phyloP scores from a whole-genome alignment of 495 filamentous ascomycete genomes.

The Amniculicola lignicola region DNA sequence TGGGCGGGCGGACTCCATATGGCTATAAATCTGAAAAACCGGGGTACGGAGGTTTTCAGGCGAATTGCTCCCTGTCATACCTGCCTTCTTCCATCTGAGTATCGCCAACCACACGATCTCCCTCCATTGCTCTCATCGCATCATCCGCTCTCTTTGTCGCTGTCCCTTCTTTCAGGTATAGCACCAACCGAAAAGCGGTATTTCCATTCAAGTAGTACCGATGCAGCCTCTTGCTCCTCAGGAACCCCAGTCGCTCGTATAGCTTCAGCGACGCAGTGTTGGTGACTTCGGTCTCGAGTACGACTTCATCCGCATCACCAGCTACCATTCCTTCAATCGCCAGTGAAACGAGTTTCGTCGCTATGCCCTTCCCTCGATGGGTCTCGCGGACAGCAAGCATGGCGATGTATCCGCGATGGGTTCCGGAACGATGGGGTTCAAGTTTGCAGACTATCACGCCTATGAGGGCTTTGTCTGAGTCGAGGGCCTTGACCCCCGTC shows the following conservation, averaged over 20 bases:
- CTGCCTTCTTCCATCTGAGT: background rate
- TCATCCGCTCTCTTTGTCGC: constrained; percentile 15
- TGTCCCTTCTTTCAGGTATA: constrained; percentile 70
- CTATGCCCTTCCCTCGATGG: constrained; percentile 82
- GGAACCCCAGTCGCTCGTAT: constrained; percentile 90
- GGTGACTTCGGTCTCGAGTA: constrained; percentile 93
- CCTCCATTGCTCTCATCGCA: background rate
- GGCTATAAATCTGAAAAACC: too few species aligned
- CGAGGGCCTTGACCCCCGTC: constrained; percentile 57
- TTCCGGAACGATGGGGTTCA: constrained; percentile 77
- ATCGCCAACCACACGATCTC: background rate
- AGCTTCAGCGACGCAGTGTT: constrained; percentile 89
- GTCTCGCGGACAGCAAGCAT: constrained; percentile 87
- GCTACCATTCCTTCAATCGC: constrained; percentile 89
- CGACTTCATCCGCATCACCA: constrained; percentile 86
- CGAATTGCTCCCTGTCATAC: background rate
- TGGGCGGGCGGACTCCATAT: too few species aligned
- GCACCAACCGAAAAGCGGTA: constrained; percentile 82
- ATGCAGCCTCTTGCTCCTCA: constrained; percentile 88
- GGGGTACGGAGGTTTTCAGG: too few species aligned
- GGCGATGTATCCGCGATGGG: constrained; percentile 91
- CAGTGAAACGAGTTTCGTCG: constrained; percentile 81
- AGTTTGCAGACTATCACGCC: constrained; percentile 97
- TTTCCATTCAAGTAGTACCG: constrained; percentile 97
- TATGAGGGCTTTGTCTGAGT: constrained; percentile 56